Evolutionary conservation across 1,284 basidiomycete genomes (phyloP), one percentile per base, ranked within the genome.

Genomic region (Caloboletus inedulis): DNA sequence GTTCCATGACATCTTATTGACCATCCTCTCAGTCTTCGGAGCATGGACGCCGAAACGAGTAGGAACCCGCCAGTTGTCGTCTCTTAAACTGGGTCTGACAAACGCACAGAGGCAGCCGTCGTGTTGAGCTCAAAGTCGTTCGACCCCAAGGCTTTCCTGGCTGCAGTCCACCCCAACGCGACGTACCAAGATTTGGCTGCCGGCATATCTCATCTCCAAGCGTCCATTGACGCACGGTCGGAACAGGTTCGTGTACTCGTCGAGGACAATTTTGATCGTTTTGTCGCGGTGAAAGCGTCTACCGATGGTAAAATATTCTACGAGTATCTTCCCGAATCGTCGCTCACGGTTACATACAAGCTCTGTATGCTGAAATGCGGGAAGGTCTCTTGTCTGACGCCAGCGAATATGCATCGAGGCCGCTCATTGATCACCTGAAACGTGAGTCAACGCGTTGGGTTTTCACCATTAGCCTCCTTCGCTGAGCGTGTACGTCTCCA

Each of bases 231-330:
- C 63, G 81, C 87, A 4, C 82, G 95, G 31, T 94, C 92, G 2
- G 93, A 96, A 62, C 96, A 95, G 23, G 88, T 99, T 55, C 82
- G 94, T 47, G 85, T 97, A 23, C 79, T 99, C 39, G 97, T 99
- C 21, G 94, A 98, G 71, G 93, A 98, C 64, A 98, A 98, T 72
- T 98, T 99, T 74, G 95, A 99, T 73, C 80, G 94, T 23, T 99
- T 99, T 65, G 96, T 99, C 12, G 91, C 93, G 4, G 96, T 99
- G 56, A 99, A 99, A 66, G 92, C 93, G 14, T 92, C 91, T 12
- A 96, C 91, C 10, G 96, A 98, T 72, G 91, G 94, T 93, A 66
- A 43, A 16, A 3, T 58, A 80, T 65, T 7, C n/a, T 21, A 19
- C 23, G 37, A 36, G 19, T 51, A 12, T 49, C 33, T 37, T 19